A percentile compares a stretch with the other conserved stretches of the same genome.
Evolutionary conservation across 768 basidiomycete genomes (phyloP).

Genomic region (Phaffia australis): DNA sequence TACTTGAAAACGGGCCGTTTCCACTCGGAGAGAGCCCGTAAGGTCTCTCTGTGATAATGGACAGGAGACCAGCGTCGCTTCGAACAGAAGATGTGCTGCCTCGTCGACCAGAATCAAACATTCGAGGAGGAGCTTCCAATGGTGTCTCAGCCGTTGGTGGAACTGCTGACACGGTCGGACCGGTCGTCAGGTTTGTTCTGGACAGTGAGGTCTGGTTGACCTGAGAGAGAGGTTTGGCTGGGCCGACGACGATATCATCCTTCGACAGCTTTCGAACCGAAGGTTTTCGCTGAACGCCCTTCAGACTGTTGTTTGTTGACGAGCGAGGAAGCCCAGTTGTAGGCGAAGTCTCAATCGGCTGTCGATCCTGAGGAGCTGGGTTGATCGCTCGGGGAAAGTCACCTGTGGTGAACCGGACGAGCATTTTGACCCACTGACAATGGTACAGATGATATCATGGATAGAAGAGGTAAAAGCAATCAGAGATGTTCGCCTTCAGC

Average conservation of each 20-base stretch:
- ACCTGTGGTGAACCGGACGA: slow-evolving; percentile 77
- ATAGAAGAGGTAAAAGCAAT: not conserved
- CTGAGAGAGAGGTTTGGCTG: slow-evolving; percentile 50
- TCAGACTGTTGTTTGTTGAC: slow-evolving; percentile 43
- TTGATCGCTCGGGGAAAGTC: slow-evolving; percentile 35
- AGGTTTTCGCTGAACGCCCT: not conserved
- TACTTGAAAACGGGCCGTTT: too few species aligned
- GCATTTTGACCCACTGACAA: slow-evolving; percentile 69
- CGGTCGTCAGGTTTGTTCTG: slow-evolving; percentile 49
- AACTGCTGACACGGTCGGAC: slow-evolving; percentile 17
- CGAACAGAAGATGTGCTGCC: too few species aligned
- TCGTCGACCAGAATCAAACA: too few species aligned
- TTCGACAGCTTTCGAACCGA: slow-evolving; percentile 33
- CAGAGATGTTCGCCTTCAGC: not conserved
- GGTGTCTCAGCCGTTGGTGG: not conserved
- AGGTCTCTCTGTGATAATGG: too few species aligned
- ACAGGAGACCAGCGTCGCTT: too few species aligned
- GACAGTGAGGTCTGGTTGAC: slow-evolving; percentile 35
- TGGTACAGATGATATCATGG: not conserved
- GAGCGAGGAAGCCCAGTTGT: slow-evolving; percentile 19
- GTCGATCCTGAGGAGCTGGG: slow-evolving; percentile 7
- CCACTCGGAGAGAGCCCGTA: too few species aligned
- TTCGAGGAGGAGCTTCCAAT: too few species aligned
- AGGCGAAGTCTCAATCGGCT: not conserved
- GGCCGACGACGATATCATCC: slow-evolving; percentile 52